Conservation (phyloP, 2,329 filamentous ascomycete species). For the Madurella mycetomatis region DNA sequence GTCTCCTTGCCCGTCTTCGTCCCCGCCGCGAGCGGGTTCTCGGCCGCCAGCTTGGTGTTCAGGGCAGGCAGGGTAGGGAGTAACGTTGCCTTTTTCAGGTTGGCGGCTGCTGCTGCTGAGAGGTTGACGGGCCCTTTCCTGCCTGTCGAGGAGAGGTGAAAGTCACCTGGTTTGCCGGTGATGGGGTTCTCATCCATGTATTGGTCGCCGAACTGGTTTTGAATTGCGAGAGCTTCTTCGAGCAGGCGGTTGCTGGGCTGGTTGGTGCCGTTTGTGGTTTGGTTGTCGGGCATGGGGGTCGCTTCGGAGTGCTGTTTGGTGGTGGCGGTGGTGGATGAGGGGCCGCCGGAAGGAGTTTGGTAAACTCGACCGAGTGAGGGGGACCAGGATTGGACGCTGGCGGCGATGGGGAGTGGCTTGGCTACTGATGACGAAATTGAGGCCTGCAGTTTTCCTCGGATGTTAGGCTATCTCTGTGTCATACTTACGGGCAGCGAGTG, state of each 20-base stretch:
- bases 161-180: slow-evolving; percentile 61
- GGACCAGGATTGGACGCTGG: slow-evolving; percentile 50
- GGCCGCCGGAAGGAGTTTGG: slow-evolving; percentile 34
- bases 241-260: slow-evolving; percentile 44
- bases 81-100: slow-evolving; percentile 33
- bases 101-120: slow-evolving; percentile 2
- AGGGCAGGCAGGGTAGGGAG: slow-evolving; percentile 30
- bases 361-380: slow-evolving; percentile 52
- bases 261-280: slow-evolving; percentile 26
- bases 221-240: slow-evolving; percentile 55
- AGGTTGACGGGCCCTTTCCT: slow-evolving; percentile 38
- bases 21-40: slow-evolving; percentile 29
- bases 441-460: slow-evolving; percentile 35
- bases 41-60: slow-evolving; percentile 39
- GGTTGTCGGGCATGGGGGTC: slow-evolving; percentile 45
- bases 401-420: slow-evolving; percentile 48
- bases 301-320: slow-evolving; percentile 39
- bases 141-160: slow-evolving; percentile 59
- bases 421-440: slow-evolving; percentile 52
- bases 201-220: slow-evolving; percentile 57
- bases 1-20: slow-evolving; percentile 34
- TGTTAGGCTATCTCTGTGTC: background rate
- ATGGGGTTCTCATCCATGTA: slow-evolving; percentile 67
- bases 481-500: background rate
- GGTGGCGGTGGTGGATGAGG: slow-evolving; percentile 10